Base-by-base conservation (phyloP, 306 rosid species). In the Calophaca sinica region DNA sequence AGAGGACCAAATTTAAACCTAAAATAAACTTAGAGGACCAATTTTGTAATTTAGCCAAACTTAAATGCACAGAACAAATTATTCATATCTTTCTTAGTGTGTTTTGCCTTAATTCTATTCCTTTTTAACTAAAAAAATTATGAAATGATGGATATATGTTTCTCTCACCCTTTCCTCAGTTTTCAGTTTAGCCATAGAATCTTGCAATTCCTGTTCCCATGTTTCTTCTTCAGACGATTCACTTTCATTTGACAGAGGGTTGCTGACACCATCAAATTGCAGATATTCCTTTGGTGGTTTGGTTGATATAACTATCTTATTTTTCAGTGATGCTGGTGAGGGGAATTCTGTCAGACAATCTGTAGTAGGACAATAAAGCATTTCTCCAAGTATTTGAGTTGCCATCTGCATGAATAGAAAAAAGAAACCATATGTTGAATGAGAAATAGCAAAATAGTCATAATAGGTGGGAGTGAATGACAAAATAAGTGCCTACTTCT, bases 251-350 rank as follows among this genome's bases (percentile, higher is more conserved):
- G 15, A 57, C 29, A n/a, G 28, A 7, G 60, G 62, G 48, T 36
- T 80, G 49, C 5, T 64, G 36, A 51, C 15, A 29, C 28, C 51
- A 74, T 74, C 74, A 28, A 84, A 65, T 60, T 39, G 78, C 9
- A 12, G 81, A 76, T 38, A 57, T 63, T 89, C 91, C 84, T 89
- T 89, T 72, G 98, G 98, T 42, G 97, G 94, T 80, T 91, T 94
- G 41, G 98, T 91, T 36, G 98, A 94, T 72, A 94, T 88, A 29
- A 91, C 67, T 67, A 94, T 69, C 52, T 78, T 76, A 50, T 80
- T 57, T 84, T 84, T 89, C 68, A 94, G 72, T 13, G 89, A 87
- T 73, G 87, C 91, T 7, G 97, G 97, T 29, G 98, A 88, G 7
- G 94, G 96, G 70, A 94, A 89, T 80, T 91, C 98, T 68, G 84